phyloP scores from a whole-genome alignment of 176 grass and related monocot species.

The Pontederia paniculata region DNA sequence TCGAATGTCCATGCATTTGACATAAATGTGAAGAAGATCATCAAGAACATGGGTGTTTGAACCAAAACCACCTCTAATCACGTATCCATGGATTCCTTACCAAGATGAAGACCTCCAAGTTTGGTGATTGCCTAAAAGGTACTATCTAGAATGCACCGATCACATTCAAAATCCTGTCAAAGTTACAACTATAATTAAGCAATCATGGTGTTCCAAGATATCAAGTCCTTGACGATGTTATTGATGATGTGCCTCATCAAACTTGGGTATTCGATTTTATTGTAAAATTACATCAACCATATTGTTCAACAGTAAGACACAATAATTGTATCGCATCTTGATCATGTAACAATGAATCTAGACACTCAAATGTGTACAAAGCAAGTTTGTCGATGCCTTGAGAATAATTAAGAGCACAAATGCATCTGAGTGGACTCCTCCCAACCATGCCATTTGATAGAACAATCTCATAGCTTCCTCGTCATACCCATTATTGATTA shows the following conservation, averaged over 20 bases:
- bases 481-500: slow-evolving; percentile 43
- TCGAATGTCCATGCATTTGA: slow-evolving; percentile 16
- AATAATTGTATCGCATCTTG: slow-evolving; percentile 32
- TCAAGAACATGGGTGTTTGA: slow-evolving; percentile 40
- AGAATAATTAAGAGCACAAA: slow-evolving; percentile 39
- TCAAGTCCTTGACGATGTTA: slow-evolving; percentile 38
- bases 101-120: slow-evolving; percentile 25
- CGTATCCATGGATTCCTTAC: slow-evolving; percentile 51
- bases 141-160: slow-evolving; percentile 44
- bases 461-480: slow-evolving; percentile 36
- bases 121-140: slow-evolving; percentile 30
- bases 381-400: slow-evolving; percentile 35
- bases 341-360: slow-evolving; percentile 46
- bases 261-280: slow-evolving; percentile 25
- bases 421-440: slow-evolving; percentile 26
- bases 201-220: slow-evolving; percentile 64
- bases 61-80: slow-evolving; percentile 39
- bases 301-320: slow-evolving; percentile 41
- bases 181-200: slow-evolving; percentile 35
- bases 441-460: slow-evolving; percentile 20
- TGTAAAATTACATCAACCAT: slow-evolving; percentile 48
- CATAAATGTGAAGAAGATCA: slow-evolving; percentile 61
- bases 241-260: slow-evolving; percentile 37
- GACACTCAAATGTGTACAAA: slow-evolving; percentile 21
- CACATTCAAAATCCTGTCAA: slow-evolving; percentile 21